Evolutionary conservation across 805 yeast species (phyloP).

Genomic region (Kazachstania bromeliacearum): DNA sequence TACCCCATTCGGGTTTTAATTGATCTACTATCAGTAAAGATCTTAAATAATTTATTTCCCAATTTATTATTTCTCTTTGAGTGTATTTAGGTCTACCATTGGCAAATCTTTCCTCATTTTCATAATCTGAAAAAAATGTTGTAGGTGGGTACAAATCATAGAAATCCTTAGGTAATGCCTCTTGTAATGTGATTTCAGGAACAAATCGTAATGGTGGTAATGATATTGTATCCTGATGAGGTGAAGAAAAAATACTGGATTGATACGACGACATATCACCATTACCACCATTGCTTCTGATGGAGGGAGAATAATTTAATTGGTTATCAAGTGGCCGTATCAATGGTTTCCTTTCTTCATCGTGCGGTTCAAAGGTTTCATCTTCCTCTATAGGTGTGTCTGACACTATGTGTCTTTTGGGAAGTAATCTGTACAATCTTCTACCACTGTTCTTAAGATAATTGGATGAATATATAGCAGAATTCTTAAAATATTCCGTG

Average conservation of each 20-base stretch:
- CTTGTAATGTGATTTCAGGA: conserved; percentile 27
- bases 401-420: too few relatives aligned
- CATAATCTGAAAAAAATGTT: too few relatives aligned
- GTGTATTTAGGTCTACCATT: conserved; percentile 53
- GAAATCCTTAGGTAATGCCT: conserved; percentile 39
- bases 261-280: conserved; percentile 5
- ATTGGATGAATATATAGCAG: too few relatives aligned
- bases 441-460: too few relatives aligned
- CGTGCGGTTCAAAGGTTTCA: too few relatives aligned
- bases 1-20: conserved; percentile 43
- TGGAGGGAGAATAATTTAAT: neutral
- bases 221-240: neutral
- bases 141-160: conserved; percentile 46
- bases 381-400: too few relatives aligned
- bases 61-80: conserved; percentile 46
- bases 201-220: conserved; percentile 6
- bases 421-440: too few relatives aligned
- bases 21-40: conserved; percentile 44
- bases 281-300: neutral
- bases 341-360: conserved; percentile 22
- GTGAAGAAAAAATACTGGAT: conserved; percentile 9
- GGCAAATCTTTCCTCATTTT: conserved; percentile 32
- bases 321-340: conserved; percentile 2
- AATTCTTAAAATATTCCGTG: too few relatives aligned
- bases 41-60: conserved; percentile 58